Base-by-base conservation (phyloP, 2,329 filamentous ascomycete genomes). In the Scolecobasidium constrictum region DNA sequence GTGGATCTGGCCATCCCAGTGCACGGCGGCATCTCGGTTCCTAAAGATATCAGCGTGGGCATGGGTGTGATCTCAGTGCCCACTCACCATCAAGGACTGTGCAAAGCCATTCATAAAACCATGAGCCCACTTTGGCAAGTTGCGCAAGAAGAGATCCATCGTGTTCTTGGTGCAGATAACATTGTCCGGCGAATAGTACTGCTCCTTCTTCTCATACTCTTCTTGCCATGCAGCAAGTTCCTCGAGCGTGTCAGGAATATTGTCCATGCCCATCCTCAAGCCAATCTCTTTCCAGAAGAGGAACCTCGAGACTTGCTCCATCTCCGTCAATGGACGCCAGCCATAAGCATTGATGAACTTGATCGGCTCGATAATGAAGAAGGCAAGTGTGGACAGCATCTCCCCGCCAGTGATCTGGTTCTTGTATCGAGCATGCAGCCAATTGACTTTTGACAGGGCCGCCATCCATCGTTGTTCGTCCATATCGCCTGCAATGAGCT, bases 281-380 rank as follows among this genome's bases (percentile, higher is more conserved):
- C 34, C 34, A 17, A 36, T 18, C 34, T 36, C 34, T 15, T 31
- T 36, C 34, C 34, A 36, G 18, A 36, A 36, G 12, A 36, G 7
- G 11, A 13, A 36, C 34, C 34, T 36, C 9, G 34, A 13, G 7
- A 36, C 34, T 15, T 36, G 7, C 16, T 36, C 34, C 34, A 36
- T 36, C 34, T 18, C 16, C 9, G 34, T 36, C 34, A 36, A 15
- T 9, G 11, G 11, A 7, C 34, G 34, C 34, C 34, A 36, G 11
- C 34, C 34, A 11, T 18, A 36, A 11, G 18, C 34, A 13, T 36
- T 18, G 18, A 36, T 36, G 16, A 36, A 36, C 34, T 18, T 13
- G 9, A 36, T 36, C 9, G 34, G 34, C 34, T 36, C 34, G 7
- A 36, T 13, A 13, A 36, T 18, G 18, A 36, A 36, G 34, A 36